Evolutionary conservation across 176 grass and related monocot genomes (phyloP).

Genomic region (Carex cristatella): DNA sequence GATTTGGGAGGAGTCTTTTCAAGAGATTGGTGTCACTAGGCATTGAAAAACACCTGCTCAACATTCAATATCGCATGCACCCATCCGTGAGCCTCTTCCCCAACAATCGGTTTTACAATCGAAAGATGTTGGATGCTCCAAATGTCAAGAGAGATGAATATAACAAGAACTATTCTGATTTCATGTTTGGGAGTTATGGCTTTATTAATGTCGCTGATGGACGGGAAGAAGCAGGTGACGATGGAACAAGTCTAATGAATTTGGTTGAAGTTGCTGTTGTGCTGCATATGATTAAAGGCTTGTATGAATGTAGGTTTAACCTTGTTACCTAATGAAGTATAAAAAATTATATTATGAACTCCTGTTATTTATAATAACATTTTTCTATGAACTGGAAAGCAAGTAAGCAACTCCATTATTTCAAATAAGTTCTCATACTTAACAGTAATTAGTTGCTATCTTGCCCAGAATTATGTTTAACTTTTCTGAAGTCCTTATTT

Average conservation of each 20-base stretch:
- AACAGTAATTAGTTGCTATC: not conserved
- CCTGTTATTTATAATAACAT: not conserved
- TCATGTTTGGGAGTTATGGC: constrained; percentile 45
- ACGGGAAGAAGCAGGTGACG: constrained; percentile 49
- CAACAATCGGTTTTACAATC: constrained; percentile 50
- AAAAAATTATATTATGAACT: not conserved
- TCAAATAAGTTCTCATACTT: not conserved
- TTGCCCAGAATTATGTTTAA: not conserved
- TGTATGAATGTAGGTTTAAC: constrained; percentile 46
- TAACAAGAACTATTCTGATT: constrained; percentile 38
- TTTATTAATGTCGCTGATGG: constrained; percentile 56
- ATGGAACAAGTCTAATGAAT: constrained; percentile 43
- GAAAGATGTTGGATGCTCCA: constrained; percentile 56
- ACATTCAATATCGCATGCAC: constrained; percentile 74
- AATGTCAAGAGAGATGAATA: constrained; percentile 41
- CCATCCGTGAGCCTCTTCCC: constrained; percentile 60
- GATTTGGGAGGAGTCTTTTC: constrained; percentile 64
- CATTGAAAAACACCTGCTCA: constrained; percentile 53
- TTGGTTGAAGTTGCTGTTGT: constrained; percentile 63
- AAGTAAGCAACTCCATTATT: not conserved
- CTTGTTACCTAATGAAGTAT: not conserved
- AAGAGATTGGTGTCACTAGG: constrained; percentile 45
- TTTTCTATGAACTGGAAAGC: no score
- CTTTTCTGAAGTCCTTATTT: not conserved
- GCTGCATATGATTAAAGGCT: constrained; percentile 37